Evolutionary conservation across 1,284 basidiomycete species (phyloP).

Genomic region (Rhodotorula sp.): DNA sequence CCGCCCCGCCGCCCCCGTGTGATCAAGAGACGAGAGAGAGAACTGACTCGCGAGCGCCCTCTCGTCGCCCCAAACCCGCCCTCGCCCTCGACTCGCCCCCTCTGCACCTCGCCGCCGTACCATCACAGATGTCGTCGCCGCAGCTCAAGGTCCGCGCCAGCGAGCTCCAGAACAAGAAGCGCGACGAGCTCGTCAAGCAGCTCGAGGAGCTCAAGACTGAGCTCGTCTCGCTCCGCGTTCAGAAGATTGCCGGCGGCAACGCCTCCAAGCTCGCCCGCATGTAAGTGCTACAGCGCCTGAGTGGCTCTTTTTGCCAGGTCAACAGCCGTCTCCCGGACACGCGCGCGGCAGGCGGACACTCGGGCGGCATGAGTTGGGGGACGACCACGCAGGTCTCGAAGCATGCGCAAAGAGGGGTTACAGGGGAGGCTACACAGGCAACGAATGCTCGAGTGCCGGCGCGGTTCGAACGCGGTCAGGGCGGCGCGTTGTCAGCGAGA

Average conservation of each 20-base stretch:
- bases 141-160: slow-evolving; percentile 40
- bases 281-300: slow-evolving; percentile 58
- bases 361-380: not conserved
- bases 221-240: slow-evolving; percentile 77
- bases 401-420: too few relatives aligned
- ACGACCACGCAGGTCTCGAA: too few relatives aligned
- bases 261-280: slow-evolving; percentile 97
- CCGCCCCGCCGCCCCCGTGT: too few relatives aligned
- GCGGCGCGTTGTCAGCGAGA: too few relatives aligned
- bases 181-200: slow-evolving; percentile 85
- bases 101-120: not conserved
- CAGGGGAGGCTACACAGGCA: too few relatives aligned
- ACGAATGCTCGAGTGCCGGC: too few relatives aligned
- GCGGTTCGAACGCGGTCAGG: too few relatives aligned
- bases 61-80: not conserved
- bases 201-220: slow-evolving; percentile 93
- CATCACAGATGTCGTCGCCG: slow-evolving; percentile 32
- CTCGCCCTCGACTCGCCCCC: not conserved
- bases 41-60: not conserved
- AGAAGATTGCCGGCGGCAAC: slow-evolving; percentile 96
- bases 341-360: not conserved
- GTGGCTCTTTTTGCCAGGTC: not conserved
- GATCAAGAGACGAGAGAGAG: not conserved
- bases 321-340: not conserved
- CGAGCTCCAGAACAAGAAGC: slow-evolving; percentile 41